Conservation (phyloP, 1,139 yeast species). For the Hansenula lynferdii region DNA sequence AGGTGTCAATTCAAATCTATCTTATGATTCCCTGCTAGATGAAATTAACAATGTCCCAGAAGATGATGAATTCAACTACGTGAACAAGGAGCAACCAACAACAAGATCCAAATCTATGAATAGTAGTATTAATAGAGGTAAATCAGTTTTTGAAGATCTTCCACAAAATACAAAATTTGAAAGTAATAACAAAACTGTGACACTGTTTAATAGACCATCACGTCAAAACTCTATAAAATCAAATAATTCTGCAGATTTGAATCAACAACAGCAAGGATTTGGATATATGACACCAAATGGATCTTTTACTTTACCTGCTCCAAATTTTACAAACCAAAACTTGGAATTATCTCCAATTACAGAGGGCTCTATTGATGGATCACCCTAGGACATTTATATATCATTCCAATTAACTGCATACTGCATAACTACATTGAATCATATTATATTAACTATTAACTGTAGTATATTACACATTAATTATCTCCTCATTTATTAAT, state of each 20-base stretch:
- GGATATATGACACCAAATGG: slow-evolving; percentile 17
- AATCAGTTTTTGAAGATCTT: slow-evolving; percentile 23
- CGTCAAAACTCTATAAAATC: slow-evolving; percentile 9
- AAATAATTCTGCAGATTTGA: slow-evolving; percentile 1
- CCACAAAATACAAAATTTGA: slow-evolving; percentile 43
- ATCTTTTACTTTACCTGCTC: slow-evolving; percentile 18
- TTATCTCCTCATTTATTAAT: no score
- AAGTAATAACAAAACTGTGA: slow-evolving; percentile 49
- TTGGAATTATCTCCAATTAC: slow-evolving; percentile 22
- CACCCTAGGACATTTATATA: no score
- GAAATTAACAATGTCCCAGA: slow-evolving; percentile 46
- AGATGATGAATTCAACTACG: slow-evolving; percentile 49
- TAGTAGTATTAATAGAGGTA: slow-evolving; percentile 13
- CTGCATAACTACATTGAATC: no score
- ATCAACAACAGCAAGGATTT: slow-evolving; percentile 3
- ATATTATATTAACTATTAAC: no score
- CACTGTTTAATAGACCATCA: slow-evolving; percentile 36
- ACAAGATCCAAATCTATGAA: slow-evolving; percentile 16
- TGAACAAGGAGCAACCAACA: slow-evolving; percentile 8
- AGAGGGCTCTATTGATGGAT: slow-evolving; percentile 20
- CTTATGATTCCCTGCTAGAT: slow-evolving; percentile 21
- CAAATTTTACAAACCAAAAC: slow-evolving; percentile 11
- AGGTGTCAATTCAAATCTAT: slow-evolving; percentile 4
- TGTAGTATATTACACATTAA: no score
- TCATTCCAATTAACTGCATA: no score